Base-by-base conservation (phyloP, 2,329 filamentous ascomycete species). In the Cytospora leucostoma region DNA sequence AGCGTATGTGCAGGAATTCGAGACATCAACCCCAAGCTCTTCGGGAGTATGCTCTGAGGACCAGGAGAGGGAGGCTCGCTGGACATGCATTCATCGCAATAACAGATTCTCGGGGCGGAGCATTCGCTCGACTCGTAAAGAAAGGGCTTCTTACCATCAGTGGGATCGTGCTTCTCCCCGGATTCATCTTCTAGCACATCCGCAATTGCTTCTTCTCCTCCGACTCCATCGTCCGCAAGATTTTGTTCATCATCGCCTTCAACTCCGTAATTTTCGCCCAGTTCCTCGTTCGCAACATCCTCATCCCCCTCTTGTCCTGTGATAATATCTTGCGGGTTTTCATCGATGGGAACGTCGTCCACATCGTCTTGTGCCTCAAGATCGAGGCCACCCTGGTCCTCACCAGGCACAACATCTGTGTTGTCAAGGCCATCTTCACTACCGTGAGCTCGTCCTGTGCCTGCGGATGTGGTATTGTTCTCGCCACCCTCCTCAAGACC, bases 101-200 rank as follows among this genome's bases (percentile, higher is more conserved):
- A 51, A 49, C 61, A 66, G 10, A 58, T 53, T 13, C 54, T 40
- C 3, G 57, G 52, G 8, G 54, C 50, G 19, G 40, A 32, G 32
- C 64, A 64, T 33, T 13, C 40, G 40, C 19, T 44, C 21, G 37
- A 12, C 38, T 40, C 27, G n/a, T 58, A 61, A 52, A 32, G 47
- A 58, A 44, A 60, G 27, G 35, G 34, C 17, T 55, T 50, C 64
- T 66, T 61, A 66, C 64, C 64, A 51, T 66, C 57, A 56, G 32
- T 61, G 47, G 33, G 33, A 50, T 53, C 61, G 15, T 64, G 52
- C 34, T 37, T 54, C 21, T 59, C 57, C 54, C 55, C 47, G n/a
- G 59, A 35, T 2, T 58, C 13, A 4, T 56, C 40, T n/a, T 50
- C 51, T 35, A 15, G 53, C 49, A 53, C 21, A 32, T 50, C 61